Base-by-base conservation (phyloP, 495 filamentous ascomycete species). In the Xylaria palmicola region DNA sequence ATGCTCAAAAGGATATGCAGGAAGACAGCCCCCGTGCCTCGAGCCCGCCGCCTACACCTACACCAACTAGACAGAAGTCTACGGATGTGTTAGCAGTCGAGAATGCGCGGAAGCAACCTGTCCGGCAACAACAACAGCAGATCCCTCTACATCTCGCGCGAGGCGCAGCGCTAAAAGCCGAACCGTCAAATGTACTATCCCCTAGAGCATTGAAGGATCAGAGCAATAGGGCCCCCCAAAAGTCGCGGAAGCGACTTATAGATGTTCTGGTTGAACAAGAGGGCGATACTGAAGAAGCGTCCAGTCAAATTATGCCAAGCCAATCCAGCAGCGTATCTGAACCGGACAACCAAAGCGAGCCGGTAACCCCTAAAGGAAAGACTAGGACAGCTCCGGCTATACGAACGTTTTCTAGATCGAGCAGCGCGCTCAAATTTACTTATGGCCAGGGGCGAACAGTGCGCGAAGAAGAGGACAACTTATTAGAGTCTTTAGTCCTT, bases 191-290 rank as follows among this genome's bases (percentile, higher is more conserved):
- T 32, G 5, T 29, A 5, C 24, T 51, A 7, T 22, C 52, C 30
- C 22, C 24, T 36, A 44, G 8, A 45, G 67, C 48, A 34, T 59
- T 60, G 2, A 40, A 62, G 27, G 22, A 56, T 34, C 32, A 41
- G 37, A 36, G 20, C 17, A 40, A 39, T 10, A 63, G 48, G 24
- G 39, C 29, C 52, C 43, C 62, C 13, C 67, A 67, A 34, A 67
- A 50, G 48, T 73, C 73, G 17, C 79, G 78, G 36, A 78, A 74
- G 55, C 77, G 84, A 17, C 54, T 86, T 26, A 85, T 86, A 56
- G 84, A 86, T 70, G 72, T 75, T 26, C 69, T 86, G n/a, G 79
- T 73, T 13, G 75, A 76, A n/a, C 80, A 83, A 61, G 68, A 64
- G 9, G 15, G 17, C 15, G 62, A 65, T 32, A 39, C 34, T 29